Conservation (phyloP, 768 basidiomycete species). For the Lactarius sp. region DNA sequence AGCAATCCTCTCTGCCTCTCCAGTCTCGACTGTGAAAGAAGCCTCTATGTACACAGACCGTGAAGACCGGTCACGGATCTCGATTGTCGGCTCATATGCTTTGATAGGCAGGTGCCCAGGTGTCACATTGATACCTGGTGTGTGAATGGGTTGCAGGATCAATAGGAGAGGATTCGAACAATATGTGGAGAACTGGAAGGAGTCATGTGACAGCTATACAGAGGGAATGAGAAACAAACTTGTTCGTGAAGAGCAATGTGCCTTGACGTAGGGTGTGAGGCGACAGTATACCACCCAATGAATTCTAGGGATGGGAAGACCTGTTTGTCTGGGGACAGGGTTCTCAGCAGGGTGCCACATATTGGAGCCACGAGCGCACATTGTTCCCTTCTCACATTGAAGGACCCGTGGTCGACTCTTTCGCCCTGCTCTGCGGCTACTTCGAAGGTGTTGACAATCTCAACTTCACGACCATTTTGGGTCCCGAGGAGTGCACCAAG, state of each 20-base stretch:
- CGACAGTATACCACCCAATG: constrained; percentile 96
- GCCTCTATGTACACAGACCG: constrained; percentile 81
- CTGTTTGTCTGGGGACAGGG: constrained; percentile 70
- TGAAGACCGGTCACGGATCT: constrained; percentile 72
- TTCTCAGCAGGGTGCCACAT: neutral
- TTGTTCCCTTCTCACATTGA: constrained; percentile 80
- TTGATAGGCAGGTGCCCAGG: constrained; percentile 81
- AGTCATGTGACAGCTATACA: neutral
- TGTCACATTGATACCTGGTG: constrained; percentile 47
- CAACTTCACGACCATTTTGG: constrained; percentile 90
- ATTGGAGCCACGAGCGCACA: constrained; percentile 42
- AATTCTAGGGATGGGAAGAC: constrained; percentile 97
- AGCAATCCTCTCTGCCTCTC: constrained; percentile 97
- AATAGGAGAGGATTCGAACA: constrained; percentile 89
- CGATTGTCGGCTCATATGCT: constrained; percentile 89
- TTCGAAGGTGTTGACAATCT: constrained; percentile 97
- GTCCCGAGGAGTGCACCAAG: constrained; percentile 92
- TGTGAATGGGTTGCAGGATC: constrained; percentile 53
- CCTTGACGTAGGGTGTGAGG: constrained; percentile 60
- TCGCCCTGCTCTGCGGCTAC: constrained; percentile 60
- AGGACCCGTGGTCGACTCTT: constrained; percentile 74
- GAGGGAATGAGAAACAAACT: constrained; percentile 37
- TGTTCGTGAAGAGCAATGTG: constrained; percentile 87
- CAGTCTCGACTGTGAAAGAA: constrained; percentile 87
- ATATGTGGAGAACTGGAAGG: constrained; percentile 67